A percentile compares a stretch with the other conserved stretches of the same genome.
Evolutionary conservation across 352 stramenopile species (phyloP).

Genomic region (Globisporangium canariense): DNA sequence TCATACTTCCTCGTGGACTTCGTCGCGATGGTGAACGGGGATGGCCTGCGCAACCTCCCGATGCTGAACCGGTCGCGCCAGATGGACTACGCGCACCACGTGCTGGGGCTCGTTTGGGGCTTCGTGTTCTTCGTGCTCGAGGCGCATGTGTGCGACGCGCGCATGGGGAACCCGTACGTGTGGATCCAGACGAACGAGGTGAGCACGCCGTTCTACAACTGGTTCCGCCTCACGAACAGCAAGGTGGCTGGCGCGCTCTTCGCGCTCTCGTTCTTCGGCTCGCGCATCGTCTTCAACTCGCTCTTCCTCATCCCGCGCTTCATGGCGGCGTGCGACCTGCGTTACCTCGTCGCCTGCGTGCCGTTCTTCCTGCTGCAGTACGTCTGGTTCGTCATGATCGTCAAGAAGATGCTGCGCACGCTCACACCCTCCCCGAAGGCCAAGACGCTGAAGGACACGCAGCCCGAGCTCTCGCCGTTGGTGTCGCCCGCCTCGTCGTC

Average conservation of each 20-base stretch:
- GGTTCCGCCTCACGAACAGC: constrained; percentile 68
- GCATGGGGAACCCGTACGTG: constrained; percentile 69
- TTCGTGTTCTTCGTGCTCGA: constrained; percentile 59
- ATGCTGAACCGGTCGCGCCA: constrained; percentile 40
- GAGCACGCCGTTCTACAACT: constrained; percentile 81
- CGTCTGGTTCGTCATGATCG: constrained; percentile 74
- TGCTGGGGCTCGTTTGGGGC: constrained; percentile 65
- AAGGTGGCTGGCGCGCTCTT: constrained; percentile 53
- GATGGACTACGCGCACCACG: constrained; percentile 75
- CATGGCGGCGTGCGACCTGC: constrained; percentile 35
- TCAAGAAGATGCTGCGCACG: constrained; percentile 39
- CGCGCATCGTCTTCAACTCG: constrained; percentile 69
- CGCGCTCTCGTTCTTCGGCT: constrained; percentile 59
- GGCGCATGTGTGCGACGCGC: constrained; percentile 39
- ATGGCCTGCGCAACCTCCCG: constrained; percentile 36
- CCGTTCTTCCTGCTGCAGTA: constrained; percentile 78
- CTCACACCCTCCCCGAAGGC: constrained; percentile 1
- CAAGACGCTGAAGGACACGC: not conserved
- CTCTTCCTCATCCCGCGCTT: constrained; percentile 56
- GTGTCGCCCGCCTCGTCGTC: not conserved
- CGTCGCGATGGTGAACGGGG: constrained; percentile 49
- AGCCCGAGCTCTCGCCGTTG: constrained; percentile 1
- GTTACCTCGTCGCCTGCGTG: constrained; percentile 50
- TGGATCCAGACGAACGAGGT: constrained; percentile 85
- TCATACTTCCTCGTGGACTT: constrained; percentile 73